phyloP scores from a whole-genome alignment of 768 basidiomycete species.

The Lactarius hatsudake region DNA sequence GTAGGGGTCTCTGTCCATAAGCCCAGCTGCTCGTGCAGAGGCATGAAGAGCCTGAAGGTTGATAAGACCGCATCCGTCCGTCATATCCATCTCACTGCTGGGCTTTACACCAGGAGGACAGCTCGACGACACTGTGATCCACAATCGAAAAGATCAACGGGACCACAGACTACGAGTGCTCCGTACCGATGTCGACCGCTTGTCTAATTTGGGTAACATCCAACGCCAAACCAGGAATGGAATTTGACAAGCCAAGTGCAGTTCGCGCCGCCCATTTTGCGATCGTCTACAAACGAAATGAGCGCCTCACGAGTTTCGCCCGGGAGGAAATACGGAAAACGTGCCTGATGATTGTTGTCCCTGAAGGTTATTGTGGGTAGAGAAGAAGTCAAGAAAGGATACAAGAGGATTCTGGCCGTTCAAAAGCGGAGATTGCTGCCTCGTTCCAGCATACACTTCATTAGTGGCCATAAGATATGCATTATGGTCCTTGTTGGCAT shows the following conservation, averaged over 20 bases:
- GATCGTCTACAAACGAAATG: slow-evolving; percentile 43
- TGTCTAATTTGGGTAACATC: slow-evolving; percentile 37
- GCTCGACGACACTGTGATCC: slow-evolving; percentile 30
- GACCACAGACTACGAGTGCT: background rate
- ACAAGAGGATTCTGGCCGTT: slow-evolving; percentile 22
- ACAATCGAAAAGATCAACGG: slow-evolving; percentile 2
- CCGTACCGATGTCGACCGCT: slow-evolving; percentile 50
- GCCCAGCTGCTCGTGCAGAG: slow-evolving; percentile 26
- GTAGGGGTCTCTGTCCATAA: slow-evolving; percentile 30
- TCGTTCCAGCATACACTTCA: slow-evolving; percentile 36
- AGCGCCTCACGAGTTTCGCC: background rate
- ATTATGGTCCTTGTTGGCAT: slow-evolving; percentile 51
- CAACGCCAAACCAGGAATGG: slow-evolving; percentile 53
- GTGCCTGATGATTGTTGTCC: slow-evolving; percentile 51
- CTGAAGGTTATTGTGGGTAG: slow-evolving; percentile 53
- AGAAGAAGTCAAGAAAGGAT: slow-evolving; percentile 47
- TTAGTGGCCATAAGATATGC: slow-evolving; percentile 57
- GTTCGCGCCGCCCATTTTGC: slow-evolving; percentile 65
- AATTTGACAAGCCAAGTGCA: slow-evolving; percentile 60
- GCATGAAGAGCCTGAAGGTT: slow-evolving; percentile 49
- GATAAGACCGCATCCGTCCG: slow-evolving; percentile 73
- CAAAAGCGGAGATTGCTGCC: background rate
- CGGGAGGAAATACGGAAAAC: slow-evolving; percentile 6
- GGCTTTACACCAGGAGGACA: slow-evolving; percentile 29
- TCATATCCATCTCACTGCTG: slow-evolving; percentile 43